Evolutionary conservation across 2,329 filamentous ascomycete species (phyloP), one percentile per base, ranked within the genome.

Genomic region (Sporothrix euskadiensis): DNA sequence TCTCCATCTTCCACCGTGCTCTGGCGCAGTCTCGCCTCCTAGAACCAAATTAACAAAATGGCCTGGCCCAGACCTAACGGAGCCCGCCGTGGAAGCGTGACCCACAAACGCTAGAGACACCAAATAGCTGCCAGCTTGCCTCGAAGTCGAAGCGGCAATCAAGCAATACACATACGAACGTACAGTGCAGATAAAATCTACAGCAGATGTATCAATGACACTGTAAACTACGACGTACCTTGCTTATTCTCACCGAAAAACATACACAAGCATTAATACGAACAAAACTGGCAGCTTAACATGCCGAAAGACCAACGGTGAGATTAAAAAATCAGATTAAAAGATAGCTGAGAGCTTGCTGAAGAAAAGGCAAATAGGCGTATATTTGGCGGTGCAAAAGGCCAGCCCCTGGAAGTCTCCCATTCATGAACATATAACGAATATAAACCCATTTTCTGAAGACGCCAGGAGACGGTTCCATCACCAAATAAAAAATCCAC

Each of bases 341-440:
- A 71, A 78, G 77, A 77, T 75, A 47, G 75, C 66, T 73, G 77
- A 77, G 74, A 47, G 75, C 66, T 73, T 75, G 61, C 76, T 76
- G 39, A 72, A 72, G 56, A 68, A 71, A 41, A 52, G 12, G 66
- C 39, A 57, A 70, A 70, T 32, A 69, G 57, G 75, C n/a, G 77
- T 79, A 80, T 49, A 12, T 49, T 49, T 49, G 44, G 79, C 80
- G 76, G 44, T 35, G 75, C 76, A 77, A 54, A 56, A 56, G 22
- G 30, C 22, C 22, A 26, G 52, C 52, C 26, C 52, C 68, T 76
- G 39, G 19, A 30, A 5, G 77, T 80, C 80, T 77, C 78, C 75
- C 78, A 76, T 75, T 73, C 71, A 71, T 71, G 63, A 69, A 72
- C 56, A 47, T 49, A 47, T 69, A 70, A 30, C 16, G 14, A 49